Percentiles rank a stretch among this genome's conserved stretches.
These are phyloP conservation scores for Scedosporium dehoogii DNA, from an alignment of 2,329 filamentous ascomycete species.

Conservation along the genomic window DNA sequence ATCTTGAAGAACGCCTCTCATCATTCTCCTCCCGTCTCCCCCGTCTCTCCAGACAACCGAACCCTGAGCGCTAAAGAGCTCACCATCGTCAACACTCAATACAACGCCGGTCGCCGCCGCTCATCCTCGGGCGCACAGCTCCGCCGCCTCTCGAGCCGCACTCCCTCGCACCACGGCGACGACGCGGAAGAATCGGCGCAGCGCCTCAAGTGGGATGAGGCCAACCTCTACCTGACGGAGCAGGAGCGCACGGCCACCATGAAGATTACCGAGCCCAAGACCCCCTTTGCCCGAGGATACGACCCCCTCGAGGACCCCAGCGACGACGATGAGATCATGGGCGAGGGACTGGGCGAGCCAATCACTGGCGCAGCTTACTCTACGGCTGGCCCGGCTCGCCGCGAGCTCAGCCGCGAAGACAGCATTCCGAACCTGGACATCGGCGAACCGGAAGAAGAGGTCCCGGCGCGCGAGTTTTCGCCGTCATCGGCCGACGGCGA, in stretches of 20 bases:
- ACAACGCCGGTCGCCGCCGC: constrained; percentile 82
- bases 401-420: constrained; percentile 30
- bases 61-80: constrained; percentile 67
- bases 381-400: neutral
- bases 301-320: constrained; percentile 81
- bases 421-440: constrained; percentile 90
- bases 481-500: constrained; percentile 83
- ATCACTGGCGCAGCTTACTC: constrained; percentile 9
- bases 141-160: constrained; percentile 51
- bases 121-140: constrained; percentile 53
- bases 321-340: constrained; percentile 63
- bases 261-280: constrained; percentile 99
- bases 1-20: constrained; percentile 88
- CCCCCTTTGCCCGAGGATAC: constrained; percentile 87
- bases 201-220: constrained; percentile 96
- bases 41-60: constrained; percentile 22
- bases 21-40: constrained; percentile 45
- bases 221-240: constrained; percentile 92
- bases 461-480: constrained; percentile 56
- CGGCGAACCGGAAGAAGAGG: constrained; percentile 77
- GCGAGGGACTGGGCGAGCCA: constrained; percentile 23
- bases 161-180: constrained; percentile 57
- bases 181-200: constrained; percentile 46
- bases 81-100: constrained; percentile 85
- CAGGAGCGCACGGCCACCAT: constrained; percentile 92